Conservation (phyloP, 768 basidiomycete species). For the Tulasnella calospora region DNA sequence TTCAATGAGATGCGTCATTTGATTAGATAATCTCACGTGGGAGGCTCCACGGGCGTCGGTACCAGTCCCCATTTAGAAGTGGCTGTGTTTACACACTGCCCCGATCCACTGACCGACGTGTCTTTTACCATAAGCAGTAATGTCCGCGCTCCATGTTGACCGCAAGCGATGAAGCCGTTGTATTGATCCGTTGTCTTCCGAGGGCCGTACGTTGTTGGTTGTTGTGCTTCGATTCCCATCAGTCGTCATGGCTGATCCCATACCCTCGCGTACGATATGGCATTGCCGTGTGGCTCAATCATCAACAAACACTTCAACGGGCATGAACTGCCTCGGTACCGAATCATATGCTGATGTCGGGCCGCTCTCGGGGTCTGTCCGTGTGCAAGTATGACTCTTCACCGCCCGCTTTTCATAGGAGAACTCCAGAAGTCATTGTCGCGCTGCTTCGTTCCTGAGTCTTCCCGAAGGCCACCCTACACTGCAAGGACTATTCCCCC, state of each 20-base stretch:
- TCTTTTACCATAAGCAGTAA: not conserved
- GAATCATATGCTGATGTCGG: not conserved
- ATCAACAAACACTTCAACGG: not conserved
- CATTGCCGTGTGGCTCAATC: not conserved
- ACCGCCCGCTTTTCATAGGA: not conserved
- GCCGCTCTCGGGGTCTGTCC: not conserved
- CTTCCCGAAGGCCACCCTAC: not conserved
- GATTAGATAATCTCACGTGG: not conserved
- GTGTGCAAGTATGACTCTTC: not conserved
- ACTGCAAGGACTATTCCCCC: not conserved
- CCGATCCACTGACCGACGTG: not conserved
- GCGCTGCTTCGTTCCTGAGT: not conserved
- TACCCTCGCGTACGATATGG: not conserved
- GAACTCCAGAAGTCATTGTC: not conserved
- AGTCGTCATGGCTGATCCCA: not conserved
- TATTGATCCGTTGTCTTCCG: not conserved
- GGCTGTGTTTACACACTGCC: not conserved
- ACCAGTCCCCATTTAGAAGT: not conserved
- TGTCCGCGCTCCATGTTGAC: not conserved
- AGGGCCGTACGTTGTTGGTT: not conserved
- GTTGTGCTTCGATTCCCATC: not conserved
- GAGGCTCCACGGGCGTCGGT: slow-evolving; percentile 8
- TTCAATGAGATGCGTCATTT: not conserved
- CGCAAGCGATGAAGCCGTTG: not conserved
- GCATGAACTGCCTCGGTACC: not conserved